phyloP scores from a whole-genome alignment of 306 rosid species.

The Urtica urens region DNA sequence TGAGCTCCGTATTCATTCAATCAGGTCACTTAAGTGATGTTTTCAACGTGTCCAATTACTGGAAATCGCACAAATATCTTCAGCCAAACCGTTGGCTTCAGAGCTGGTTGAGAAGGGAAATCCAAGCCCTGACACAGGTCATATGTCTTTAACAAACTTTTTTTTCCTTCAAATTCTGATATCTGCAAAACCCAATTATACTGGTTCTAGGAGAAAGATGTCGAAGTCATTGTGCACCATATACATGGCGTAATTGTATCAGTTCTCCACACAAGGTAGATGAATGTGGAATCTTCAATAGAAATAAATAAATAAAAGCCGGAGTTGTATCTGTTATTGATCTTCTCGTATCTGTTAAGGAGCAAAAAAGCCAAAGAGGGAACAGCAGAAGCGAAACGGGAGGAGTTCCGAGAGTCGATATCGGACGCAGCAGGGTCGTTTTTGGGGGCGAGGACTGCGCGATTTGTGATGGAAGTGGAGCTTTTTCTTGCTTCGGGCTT shows the following conservation, averaged over 20 bases:
- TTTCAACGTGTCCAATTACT: constrained; percentile 40
- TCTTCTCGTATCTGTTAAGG: constrained; percentile 18
- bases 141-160: not conserved
- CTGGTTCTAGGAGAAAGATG: constrained; percentile 70
- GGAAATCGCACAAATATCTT: constrained; percentile 51
- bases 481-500: constrained; percentile 82
- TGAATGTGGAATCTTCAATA: constrained; percentile 10
- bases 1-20: constrained; percentile 16
- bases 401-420: constrained; percentile 39
- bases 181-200: constrained; percentile 7
- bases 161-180: constrained; percentile 11
- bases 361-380: constrained; percentile 25
- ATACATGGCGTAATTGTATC: constrained; percentile 43
- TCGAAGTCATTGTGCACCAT: constrained; percentile 69
- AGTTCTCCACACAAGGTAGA: constrained; percentile 36
- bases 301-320: not conserved
- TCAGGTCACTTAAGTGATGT: constrained; percentile 54
- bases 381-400: constrained; percentile 35
- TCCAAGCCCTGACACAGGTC: constrained; percentile 74
- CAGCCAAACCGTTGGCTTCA: constrained; percentile 71
- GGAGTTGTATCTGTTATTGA: no score
- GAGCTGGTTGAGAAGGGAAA: constrained; percentile 76
- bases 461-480: constrained; percentile 60
- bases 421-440: constrained; percentile 62
- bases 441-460: constrained; percentile 47